phyloP scores from a whole-genome alignment of 306 rosid species.

The Fragaria nilgerrensis region DNA sequence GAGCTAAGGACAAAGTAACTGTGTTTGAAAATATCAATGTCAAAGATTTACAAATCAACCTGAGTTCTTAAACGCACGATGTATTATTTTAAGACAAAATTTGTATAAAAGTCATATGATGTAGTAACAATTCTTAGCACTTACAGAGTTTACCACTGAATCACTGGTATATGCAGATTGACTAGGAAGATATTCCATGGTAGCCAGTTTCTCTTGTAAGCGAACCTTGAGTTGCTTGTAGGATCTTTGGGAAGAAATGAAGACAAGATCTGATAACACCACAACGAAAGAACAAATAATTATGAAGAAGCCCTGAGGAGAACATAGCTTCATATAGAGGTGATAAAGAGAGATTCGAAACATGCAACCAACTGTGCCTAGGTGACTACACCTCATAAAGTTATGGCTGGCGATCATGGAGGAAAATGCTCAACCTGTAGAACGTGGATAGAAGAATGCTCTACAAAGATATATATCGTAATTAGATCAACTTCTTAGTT shows the following conservation, averaged over 20 bases:
- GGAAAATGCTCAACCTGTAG: neutral
- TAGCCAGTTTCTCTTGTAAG: neutral
- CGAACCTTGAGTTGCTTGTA: slow-evolving; percentile 2
- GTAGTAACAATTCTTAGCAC: neutral
- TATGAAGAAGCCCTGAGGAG: neutral
- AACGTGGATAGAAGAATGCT: neutral
- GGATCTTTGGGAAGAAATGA: slow-evolving; percentile 16
- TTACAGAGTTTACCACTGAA: slow-evolving; percentile 10
- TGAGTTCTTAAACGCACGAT: neutral
- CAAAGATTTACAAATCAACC: neutral
- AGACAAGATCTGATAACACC: neutral
- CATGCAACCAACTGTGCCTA: neutral
- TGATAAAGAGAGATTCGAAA: neutral
- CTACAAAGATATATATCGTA: neutral
- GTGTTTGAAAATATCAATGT: neutral
- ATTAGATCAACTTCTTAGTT: slow-evolving; percentile 1
- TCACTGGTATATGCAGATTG: neutral
- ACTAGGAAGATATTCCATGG: slow-evolving; percentile 9
- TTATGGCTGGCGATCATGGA: neutral
- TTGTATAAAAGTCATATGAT: neutral
- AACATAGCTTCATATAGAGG: slow-evolving; percentile 11
- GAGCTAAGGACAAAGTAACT: neutral
- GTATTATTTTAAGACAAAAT: neutral
- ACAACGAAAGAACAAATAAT: neutral
- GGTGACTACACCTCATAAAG: neutral